Base-by-base conservation (phyloP, 139 green algal genomes). In the Ettlia oleoabundans region DNA sequence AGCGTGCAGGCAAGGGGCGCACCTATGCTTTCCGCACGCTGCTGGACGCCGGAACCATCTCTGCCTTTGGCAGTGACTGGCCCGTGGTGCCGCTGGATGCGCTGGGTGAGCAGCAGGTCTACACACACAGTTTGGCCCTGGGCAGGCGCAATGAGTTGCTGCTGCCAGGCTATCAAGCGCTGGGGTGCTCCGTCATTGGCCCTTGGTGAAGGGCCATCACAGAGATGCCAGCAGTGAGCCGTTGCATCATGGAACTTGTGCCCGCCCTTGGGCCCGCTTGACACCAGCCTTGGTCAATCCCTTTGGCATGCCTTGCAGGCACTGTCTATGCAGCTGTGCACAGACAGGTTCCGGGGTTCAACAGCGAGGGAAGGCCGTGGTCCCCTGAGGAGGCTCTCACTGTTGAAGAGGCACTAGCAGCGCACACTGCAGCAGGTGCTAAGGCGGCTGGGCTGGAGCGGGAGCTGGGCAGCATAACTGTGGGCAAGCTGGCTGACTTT, bases 11-110 rank as follows among this genome's bases (percentile, higher is more conserved):
- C n/a, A 0, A 30, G 83, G 32, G 75, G 0, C 78, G 81, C 7
- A 65, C 85, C 2, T 92, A 90, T 66, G 78, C 92, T 1, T 87
- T 91, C 24, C 26, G 51, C 1, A 88, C 85, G 1, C 75, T 95
- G 51, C 58, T 74, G n/a, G 33, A 84, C 21, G 87, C 84, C 9
- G 87, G 86, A 3, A 81, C 88, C 26, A 28, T 15, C 2, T 37
- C 90, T 3, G 88, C 88, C 0, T 82, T 92, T 65, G 88, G 55
- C 37, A 91, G 82, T 8, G 92, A 96, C 80, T 96, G 92, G 92
- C 92, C 92, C 10, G 87, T 96, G 4, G 89, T 90, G 6, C 80
- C 87, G 22, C 71, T 94, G 30, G 74, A 93, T 22, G 87, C 92
- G 0, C 51, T 91, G 32, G 69, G 70, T 24, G 68, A 38, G 10